These are phyloP conservation scores for Aquanectria penicillioides DNA, from an alignment of 2,329 filamentous ascomycete species.

Conservation along the genomic window DNA sequence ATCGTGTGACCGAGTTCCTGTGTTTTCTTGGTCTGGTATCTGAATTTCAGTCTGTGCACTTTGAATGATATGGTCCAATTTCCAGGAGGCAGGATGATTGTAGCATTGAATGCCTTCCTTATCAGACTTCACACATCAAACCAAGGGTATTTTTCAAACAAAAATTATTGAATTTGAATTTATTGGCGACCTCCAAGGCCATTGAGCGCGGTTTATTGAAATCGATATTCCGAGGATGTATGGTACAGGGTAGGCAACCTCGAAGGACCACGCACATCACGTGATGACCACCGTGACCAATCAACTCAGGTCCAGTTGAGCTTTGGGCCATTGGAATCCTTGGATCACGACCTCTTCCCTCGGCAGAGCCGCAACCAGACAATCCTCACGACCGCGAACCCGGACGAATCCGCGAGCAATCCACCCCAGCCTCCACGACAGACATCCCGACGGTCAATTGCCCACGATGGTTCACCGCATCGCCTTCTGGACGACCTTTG, in stretches of 20 bases:
- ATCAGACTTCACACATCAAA: too few species aligned
- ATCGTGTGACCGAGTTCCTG: too few species aligned
- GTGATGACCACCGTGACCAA: slow-evolving; percentile 37
- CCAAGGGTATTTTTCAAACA: too few species aligned
- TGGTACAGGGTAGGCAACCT: slow-evolving; percentile 27
- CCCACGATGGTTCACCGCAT: slow-evolving; percentile 70
- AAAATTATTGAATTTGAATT: too few species aligned
- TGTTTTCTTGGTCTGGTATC: too few species aligned
- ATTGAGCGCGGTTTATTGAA: too few species aligned
- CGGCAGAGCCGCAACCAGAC: slow-evolving; percentile 37
- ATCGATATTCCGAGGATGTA: too few species aligned
- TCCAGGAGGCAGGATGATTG: too few species aligned
- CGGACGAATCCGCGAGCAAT: slow-evolving; percentile 31
- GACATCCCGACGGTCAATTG: slow-evolving; percentile 39
- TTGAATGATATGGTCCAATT: background rate
- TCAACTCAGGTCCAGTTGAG: slow-evolving; percentile 41
- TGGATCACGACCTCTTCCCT: slow-evolving; percentile 42
- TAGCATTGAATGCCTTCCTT: too few species aligned
- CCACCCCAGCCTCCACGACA: slow-evolving; percentile 19
- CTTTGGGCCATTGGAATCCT: slow-evolving; percentile 35
- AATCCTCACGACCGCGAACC: slow-evolving; percentile 33
- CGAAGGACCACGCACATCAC: slow-evolving; percentile 16
- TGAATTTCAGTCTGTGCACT: too few species aligned
- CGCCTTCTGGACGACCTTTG: slow-evolving; percentile 91
- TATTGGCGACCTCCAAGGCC: too few species aligned